Evolutionary conservation across 225 moss, liverwort and hornwort species (phyloP).

Genomic region (Marchantia paleacea): DNA sequence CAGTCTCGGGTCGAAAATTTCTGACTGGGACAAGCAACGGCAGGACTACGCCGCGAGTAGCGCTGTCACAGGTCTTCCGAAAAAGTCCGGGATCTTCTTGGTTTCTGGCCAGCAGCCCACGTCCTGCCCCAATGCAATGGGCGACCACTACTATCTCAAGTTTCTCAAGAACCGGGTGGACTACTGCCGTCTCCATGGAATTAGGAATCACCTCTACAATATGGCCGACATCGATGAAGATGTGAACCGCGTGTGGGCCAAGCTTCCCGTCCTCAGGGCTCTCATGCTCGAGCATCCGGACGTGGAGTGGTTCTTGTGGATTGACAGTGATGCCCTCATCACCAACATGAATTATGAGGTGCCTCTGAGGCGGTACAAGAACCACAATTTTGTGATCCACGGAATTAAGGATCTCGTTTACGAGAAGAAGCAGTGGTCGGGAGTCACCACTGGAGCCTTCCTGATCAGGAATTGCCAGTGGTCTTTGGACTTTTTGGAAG

Average conservation of each 20-base stretch:
- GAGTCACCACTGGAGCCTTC: conserved; percentile 45
- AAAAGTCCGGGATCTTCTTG: conserved; percentile 12
- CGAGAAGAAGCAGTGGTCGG: conserved; percentile 30
- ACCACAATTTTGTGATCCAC: conserved; percentile 29
- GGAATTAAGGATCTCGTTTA: conserved; percentile 28
- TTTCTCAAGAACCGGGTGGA: conserved; percentile 38
- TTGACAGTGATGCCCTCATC: conserved; percentile 43
- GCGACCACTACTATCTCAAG: conserved; percentile 34
- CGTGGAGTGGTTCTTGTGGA: conserved; percentile 43
- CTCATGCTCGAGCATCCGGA: conserved; percentile 39
- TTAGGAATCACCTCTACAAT: conserved; percentile 32
- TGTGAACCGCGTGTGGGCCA: conserved; percentile 32
- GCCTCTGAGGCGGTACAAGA: conserved; percentile 33
- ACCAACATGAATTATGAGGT: conserved; percentile 34
- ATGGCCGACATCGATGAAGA: conserved; percentile 34
- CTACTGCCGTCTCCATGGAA: conserved; percentile 37
- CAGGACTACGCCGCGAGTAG: neutral
- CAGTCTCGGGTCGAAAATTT: conserved; percentile 13
- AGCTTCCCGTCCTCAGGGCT: conserved; percentile 32
- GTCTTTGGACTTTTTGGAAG: conserved; percentile 67
- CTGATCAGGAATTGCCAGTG: conserved; percentile 80
- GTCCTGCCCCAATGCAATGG: conserved; percentile 21
- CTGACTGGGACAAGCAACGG: conserved; percentile 24
- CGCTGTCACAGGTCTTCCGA: neutral
- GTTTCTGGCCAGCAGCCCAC: conserved; percentile 29